Evolutionary conservation across 2,329 filamentous ascomycete genomes (phyloP).

Genomic region (Colletotrichum filicis): DNA sequence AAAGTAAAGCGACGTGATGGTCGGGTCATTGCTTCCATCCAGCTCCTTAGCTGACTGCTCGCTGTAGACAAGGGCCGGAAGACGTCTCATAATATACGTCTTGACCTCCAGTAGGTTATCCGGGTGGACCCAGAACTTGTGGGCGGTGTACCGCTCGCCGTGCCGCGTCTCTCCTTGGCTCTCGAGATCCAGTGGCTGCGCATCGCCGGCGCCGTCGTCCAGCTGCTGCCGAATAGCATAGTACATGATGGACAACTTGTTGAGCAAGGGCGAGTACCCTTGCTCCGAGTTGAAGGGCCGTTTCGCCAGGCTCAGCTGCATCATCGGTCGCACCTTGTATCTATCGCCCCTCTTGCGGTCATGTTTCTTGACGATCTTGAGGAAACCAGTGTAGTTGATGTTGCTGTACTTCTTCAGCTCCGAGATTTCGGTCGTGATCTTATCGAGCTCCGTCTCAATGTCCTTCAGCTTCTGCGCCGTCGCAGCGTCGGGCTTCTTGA

Average conservation of each 20-base stretch:
- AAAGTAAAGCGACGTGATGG: slow-evolving; percentile 95
- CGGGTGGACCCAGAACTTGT: slow-evolving; percentile 97
- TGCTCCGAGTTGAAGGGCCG: slow-evolving; percentile 93
- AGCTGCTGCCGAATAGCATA: slow-evolving; percentile 90
- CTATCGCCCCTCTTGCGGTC: slow-evolving; percentile 89
- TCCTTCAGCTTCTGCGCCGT: slow-evolving; percentile 68
- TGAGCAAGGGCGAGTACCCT: slow-evolving; percentile 89
- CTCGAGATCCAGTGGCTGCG: slow-evolving; percentile 56
- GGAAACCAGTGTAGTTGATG: slow-evolving; percentile 96
- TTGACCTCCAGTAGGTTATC: slow-evolving; percentile 98
- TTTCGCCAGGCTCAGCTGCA: slow-evolving; percentile 89
- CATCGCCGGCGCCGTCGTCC: slow-evolving; percentile 63
- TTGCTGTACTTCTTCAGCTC: slow-evolving; percentile 95
- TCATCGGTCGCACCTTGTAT: slow-evolving; percentile 90
- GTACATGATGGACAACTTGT: slow-evolving; percentile 94
- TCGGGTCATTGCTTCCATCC: slow-evolving; percentile 85
- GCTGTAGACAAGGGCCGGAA: slow-evolving; percentile 94
- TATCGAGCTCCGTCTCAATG: slow-evolving; percentile 83
- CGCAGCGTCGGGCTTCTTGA: slow-evolving; percentile 60
- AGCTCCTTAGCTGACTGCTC: slow-evolving; percentile 85
- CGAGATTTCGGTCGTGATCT: slow-evolving; percentile 89
- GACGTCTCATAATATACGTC: slow-evolving; percentile 89
- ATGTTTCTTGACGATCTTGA: slow-evolving; percentile 99
- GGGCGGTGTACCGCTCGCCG: slow-evolving; percentile 81
- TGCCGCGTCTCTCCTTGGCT: slow-evolving; percentile 67